Conservation (phyloP, 2,329 filamentous ascomycete species). For the Penicillium sp. region DNA sequence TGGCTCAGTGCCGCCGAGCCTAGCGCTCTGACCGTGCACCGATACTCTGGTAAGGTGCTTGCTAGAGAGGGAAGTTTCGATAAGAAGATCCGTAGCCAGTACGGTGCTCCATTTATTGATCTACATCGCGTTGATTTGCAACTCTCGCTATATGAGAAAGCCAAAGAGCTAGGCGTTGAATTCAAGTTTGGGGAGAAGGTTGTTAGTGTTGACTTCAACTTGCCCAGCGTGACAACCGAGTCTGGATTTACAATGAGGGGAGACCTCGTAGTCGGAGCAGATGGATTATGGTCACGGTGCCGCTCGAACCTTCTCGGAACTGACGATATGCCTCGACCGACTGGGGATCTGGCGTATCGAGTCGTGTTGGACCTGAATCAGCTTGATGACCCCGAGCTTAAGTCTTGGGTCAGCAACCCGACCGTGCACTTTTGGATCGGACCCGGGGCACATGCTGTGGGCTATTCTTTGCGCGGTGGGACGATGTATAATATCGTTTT, state of each 20-base stretch:
- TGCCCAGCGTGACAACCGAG: background rate
- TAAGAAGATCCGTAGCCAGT: background rate
- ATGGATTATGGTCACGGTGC: background rate
- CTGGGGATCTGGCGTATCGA: background rate
- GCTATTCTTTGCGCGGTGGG: conserved; percentile 57
- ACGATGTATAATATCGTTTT: conserved; percentile 65
- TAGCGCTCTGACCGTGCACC: background rate
- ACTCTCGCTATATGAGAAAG: background rate
- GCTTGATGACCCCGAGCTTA: background rate
- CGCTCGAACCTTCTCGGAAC: background rate
- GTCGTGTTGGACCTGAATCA: background rate
- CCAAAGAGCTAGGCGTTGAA: background rate
- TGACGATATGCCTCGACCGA: background rate
- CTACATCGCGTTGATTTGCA: background rate
- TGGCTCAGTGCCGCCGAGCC: background rate
- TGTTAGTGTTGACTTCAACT: background rate
- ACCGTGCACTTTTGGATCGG: conserved; percentile 62
- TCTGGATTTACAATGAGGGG: background rate
- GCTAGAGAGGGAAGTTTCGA: background rate
- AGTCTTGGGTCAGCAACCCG: background rate
- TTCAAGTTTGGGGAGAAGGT: background rate
- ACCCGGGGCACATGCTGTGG: conserved; percentile 59
- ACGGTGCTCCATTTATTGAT: background rate
- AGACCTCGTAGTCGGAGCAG: background rate
- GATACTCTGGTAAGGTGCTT: background rate